Conservation (phyloP, 2,329 filamentous ascomycete genomes). For the Trichoderma hamatum region DNA sequence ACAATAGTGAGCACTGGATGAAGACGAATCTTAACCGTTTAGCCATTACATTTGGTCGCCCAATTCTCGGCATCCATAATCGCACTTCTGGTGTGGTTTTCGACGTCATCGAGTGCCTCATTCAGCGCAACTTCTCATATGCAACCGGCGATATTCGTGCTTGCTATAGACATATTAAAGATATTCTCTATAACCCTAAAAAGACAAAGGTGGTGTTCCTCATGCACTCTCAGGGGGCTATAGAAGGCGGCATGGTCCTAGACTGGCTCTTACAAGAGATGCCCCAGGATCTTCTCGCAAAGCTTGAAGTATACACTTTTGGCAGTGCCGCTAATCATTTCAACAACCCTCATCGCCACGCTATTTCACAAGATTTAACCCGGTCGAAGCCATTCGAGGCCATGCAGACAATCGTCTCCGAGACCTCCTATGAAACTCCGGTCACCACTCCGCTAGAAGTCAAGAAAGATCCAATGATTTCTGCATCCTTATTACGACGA, state of each 20-base stretch:
- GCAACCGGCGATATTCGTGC: conserved; percentile 68
- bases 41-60: conserved; percentile 71
- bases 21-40: conserved; percentile 72
- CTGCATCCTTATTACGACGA: conserved; percentile 31
- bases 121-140: conserved; percentile 75
- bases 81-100: conserved; percentile 74
- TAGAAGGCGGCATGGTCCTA: conserved; percentile 71
- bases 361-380: conserved; percentile 47
- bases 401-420: conserved; percentile 41
- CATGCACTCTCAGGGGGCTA: conserved; percentile 76
- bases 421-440: conserved; percentile 40
- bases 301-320: conserved; percentile 79
- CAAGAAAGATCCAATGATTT: conserved; percentile 29
- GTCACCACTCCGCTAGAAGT: conserved; percentile 31
- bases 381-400: conserved; percentile 41
- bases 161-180: conserved; percentile 65
- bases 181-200: conserved; percentile 61
- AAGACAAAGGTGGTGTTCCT: conserved; percentile 73
- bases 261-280: conserved; percentile 78
- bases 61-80: conserved; percentile 74
- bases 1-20: conserved; percentile 63
- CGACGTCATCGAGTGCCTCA: conserved; percentile 74
- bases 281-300: conserved; percentile 64
- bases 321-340: conserved; percentile 80
- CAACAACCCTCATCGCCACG: conserved; percentile 69